Conservation (phyloP, 2,329 filamentous ascomycete species). For the Penicillium sp. region DNA sequence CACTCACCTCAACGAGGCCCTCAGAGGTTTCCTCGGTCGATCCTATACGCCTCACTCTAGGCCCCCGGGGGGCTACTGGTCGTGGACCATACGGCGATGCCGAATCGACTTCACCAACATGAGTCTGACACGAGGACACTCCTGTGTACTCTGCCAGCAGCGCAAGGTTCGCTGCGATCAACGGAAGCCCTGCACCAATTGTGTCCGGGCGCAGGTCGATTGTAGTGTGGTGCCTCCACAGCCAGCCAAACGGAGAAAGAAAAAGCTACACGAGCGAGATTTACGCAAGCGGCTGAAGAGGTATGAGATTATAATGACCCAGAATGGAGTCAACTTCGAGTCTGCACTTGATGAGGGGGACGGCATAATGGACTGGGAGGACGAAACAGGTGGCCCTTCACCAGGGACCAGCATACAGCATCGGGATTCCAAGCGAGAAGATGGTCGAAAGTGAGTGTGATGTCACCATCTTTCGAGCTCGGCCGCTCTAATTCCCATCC, state of each 20-base stretch:
- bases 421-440: not conserved
- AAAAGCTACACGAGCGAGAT: slow-evolving; percentile 64
- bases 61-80: too few relatives aligned
- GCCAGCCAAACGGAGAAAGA: slow-evolving; percentile 55
- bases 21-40: too few relatives aligned
- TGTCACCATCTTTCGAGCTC: not conserved
- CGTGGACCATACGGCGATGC: too few relatives aligned
- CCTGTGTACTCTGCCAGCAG: slow-evolving; percentile 54
- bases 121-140: slow-evolving; percentile 14
- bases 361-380: not conserved
- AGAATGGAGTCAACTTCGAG: slow-evolving; percentile 65
- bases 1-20: too few relatives aligned
- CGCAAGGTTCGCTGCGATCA: slow-evolving; percentile 71
- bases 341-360: slow-evolving; percentile 45
- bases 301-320: slow-evolving; percentile 63
- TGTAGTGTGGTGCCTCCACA: slow-evolving; percentile 44
- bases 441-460: not conserved
- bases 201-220: slow-evolving; percentile 60
- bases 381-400: not conserved
- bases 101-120: too few relatives aligned
- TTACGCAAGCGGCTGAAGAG: slow-evolving; percentile 63
- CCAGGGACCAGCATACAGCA: not conserved
- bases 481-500: not conserved
- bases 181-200: slow-evolving; percentile 67
- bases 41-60: too few relatives aligned